Conservation (phyloP, 345 rosid species). For the Eucalyptus polybractea region DNA sequence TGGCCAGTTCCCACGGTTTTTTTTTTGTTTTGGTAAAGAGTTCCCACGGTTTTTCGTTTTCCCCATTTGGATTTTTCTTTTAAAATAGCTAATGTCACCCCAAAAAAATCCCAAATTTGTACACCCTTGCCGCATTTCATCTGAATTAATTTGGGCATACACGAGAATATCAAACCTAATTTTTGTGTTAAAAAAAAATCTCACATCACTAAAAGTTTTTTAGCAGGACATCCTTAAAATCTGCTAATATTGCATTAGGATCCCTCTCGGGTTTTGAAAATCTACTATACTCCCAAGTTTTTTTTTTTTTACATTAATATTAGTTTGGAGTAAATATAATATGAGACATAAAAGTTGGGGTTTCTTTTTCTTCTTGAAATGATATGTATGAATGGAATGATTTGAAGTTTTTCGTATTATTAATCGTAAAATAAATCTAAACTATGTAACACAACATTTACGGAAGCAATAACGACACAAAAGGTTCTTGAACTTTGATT, state of each 20-base stretch:
- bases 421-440: not conserved
- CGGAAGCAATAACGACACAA: fast-evolving
- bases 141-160: not conserved
- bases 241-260: not conserved
- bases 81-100: not conserved
- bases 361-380: too few species aligned
- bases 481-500: not conserved
- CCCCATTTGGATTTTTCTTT: not conserved
- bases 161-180: too few species aligned
- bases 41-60: not conserved
- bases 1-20: not conserved
- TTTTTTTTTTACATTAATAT: not conserved
- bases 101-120: not conserved
- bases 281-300: not conserved
- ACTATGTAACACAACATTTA: not conserved
- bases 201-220: not conserved
- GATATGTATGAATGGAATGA: not conserved
- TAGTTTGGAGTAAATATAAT: not conserved
- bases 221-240: not conserved
- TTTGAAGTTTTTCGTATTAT: not conserved
- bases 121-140: not conserved
- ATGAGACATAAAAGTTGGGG: not conserved
- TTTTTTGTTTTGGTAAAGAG: not conserved
- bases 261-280: not conserved
- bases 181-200: not conserved